Evolutionary conservation across 192 early-diverging fungal species (phyloP).

Genomic region (Linnemannia zychae): DNA sequence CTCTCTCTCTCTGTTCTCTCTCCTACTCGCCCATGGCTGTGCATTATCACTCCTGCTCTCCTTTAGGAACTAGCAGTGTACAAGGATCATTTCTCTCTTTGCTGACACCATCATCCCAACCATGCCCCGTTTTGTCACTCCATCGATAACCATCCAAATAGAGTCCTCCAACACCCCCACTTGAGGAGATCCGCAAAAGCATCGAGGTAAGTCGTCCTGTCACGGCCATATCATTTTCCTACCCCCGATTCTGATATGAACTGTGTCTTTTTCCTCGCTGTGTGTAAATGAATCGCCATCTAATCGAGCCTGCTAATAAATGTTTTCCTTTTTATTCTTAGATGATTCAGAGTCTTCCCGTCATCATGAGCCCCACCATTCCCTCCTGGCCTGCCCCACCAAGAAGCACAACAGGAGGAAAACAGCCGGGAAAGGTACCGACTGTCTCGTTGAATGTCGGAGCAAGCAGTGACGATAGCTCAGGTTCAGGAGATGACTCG

Average conservation of each 20-base stretch:
- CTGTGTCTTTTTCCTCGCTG: background rate
- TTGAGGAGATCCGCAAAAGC: slow-evolving; percentile 33
- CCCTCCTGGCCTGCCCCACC: slow-evolving; percentile 28
- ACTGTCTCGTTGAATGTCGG: slow-evolving; percentile 16
- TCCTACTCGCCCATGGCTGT: background rate
- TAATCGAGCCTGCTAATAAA: background rate
- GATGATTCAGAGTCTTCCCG: slow-evolving; percentile 26
- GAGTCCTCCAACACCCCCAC: slow-evolving; percentile 33
- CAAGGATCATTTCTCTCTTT: background rate
- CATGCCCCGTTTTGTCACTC: background rate
- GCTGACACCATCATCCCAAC: slow-evolving; percentile 1
- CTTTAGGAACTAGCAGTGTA: background rate
- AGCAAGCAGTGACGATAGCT: slow-evolving; percentile 39
- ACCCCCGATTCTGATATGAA: background rate
- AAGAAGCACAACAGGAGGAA: slow-evolving; percentile 38
- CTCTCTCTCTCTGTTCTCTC: background rate
- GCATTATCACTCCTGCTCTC: background rate
- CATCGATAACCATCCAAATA: background rate
- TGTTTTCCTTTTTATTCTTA: background rate
- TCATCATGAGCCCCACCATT: slow-evolving; percentile 37
- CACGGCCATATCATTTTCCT: background rate
- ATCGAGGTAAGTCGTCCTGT: slow-evolving; percentile 23
- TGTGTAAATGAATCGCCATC: background rate
- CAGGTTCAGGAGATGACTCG: slow-evolving; percentile 42
- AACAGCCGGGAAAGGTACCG: slow-evolving; percentile 51